Percentiles rank a stretch among this genome's conserved stretches.
These are phyloP conservation scores for Gardenia jasminoides DNA, from an alignment of 257 asterid species.

Conservation along the genomic window DNA sequence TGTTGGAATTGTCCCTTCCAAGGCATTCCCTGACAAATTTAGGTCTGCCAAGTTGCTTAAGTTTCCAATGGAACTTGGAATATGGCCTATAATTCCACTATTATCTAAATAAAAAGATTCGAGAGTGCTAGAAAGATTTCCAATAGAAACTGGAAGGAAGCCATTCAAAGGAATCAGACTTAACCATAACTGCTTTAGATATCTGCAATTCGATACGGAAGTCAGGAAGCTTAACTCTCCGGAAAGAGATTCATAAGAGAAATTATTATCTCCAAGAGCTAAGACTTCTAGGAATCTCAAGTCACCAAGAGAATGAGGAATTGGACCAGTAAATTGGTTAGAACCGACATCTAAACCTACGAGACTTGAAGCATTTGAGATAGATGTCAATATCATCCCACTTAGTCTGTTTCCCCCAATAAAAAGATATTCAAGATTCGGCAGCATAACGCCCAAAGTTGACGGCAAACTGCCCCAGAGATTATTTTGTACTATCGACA, in stretches of 20 bases:
- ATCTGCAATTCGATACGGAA: not conserved
- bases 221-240: not conserved
- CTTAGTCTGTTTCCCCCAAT: not conserved
- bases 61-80: constrained; percentile 23
- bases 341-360: not conserved
- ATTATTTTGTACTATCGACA: not conserved
- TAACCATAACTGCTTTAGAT: not conserved
- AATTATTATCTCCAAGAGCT: not conserved
- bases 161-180: not conserved
- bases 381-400: constrained; percentile 19
- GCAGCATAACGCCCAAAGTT: not conserved
- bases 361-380: constrained; percentile 1
- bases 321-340: not conserved
- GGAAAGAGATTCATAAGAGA: not conserved
- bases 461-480: not conserved
- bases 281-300: not conserved
- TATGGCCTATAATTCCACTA: constrained; percentile 3
- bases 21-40: not conserved
- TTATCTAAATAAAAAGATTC: not conserved
- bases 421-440: not conserved
- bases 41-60: not conserved
- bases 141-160: not conserved
- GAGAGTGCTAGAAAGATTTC: constrained; percentile 26
- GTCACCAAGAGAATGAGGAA: not conserved
- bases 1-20: constrained; percentile 6